Base-by-base conservation (phyloP, 345 rosid species). In the Chamaenerion angustifolium region DNA sequence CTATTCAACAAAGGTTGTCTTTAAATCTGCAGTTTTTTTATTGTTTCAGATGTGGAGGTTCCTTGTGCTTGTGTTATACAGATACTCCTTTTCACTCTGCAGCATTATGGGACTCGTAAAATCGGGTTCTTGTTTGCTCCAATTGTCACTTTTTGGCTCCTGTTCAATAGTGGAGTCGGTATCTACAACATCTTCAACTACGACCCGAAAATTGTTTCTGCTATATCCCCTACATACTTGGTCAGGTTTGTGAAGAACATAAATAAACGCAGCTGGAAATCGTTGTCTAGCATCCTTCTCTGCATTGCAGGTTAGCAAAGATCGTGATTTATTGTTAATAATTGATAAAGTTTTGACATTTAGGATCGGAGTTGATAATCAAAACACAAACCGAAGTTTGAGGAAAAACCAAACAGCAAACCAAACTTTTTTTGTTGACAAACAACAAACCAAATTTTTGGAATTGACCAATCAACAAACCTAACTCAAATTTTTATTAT, bases 111-210 rank as follows among this genome's bases (percentile, higher is more conserved):
- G 3, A 72, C 71, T 1, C 73, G 51, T 41, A 73, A 70, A 55
- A 67, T 81, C 21, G 88, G 84, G 51, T 67, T 63, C 53, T 53
- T 73, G 6, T 81, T 77, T 17, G 81, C 78, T 0, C 88, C 84
- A 10, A 25, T 81, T 42, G 44, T 75, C 62, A 64, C 68, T 21
- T 0, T 67, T 31, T 81, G 88, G 84, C 79, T 81, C 56, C 25
- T 77, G 12, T 64, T 73, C 46, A 75, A 71, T 40, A 41, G 76
- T 37, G 81, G 74, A n/a, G 64, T 81, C 11, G 79, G 84, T 25
- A 27, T 73, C 10, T 75, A 73, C 48, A 81, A 77, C 49, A 57
- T 77, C 55, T 21, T 55, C 55, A 48, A 52, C 27, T 69, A 42
- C 18, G 57, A 75, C 44, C 64, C 58, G 25, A 45, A 46, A 40